Base-by-base conservation (phyloP, 371 early-diverging fungal species). In the Rhizopus microsporus region DNA sequence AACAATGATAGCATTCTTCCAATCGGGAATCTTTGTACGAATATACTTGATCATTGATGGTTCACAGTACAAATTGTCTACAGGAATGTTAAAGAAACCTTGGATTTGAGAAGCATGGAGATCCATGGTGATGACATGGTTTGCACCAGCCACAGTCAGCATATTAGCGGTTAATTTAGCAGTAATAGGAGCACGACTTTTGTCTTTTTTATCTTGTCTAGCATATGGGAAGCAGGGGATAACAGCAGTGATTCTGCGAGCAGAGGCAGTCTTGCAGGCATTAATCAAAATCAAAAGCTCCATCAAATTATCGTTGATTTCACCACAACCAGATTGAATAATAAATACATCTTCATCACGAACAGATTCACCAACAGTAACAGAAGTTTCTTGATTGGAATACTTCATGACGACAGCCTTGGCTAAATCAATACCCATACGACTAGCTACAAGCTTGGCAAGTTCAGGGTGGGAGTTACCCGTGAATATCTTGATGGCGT, bases 41-140 rank as follows among this genome's bases (percentile, higher is more conserved):
- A 98, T 96, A 65, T 96, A 96, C 70, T 93, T 93, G 51, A 95
- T 76, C 61, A 91, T 93, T 52, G 88, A 85, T 13, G 98, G 99
- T 79, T 97, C 93, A 17, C 91, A 93, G 60, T 93, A 94, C 57
- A 98, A 75, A 75, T 97, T 97, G 65, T 98, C 99, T 48, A 98
- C 98, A 31, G 98, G 98, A 59, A 95, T 88, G 74, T 97, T 91
- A 62, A 98, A 97, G 82, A 97, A 98, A n/a, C 99, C 99, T 77
- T 98, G 97, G 68, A 97, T 93, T 75, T 98, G 98, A 51, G 88
- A 84, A 12, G 92, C 95, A 67, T 98, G 99, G 49, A 98, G 84
- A 77, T 98, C 99, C 93, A 98, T 93, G 30, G 98, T 97, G 58
- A 98, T 98, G 57, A 98, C 93, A 67, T 98, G 99, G 75, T 96